Base-by-base conservation (phyloP, 2,329 filamentous ascomycete genomes). In the Cordyceps fumosorosea region DNA sequence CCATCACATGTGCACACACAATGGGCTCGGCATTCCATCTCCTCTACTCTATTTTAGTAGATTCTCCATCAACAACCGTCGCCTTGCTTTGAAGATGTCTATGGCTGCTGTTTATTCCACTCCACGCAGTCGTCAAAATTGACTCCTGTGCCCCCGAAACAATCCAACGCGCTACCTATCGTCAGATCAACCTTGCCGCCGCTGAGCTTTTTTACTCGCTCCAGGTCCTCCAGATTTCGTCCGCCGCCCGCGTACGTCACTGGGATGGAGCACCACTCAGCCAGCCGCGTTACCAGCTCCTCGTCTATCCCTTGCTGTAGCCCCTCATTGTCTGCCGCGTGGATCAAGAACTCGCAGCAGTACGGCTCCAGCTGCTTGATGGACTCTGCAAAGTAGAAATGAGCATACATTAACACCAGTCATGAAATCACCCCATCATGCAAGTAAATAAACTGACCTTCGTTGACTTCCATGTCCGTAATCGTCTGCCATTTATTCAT, bases 401-500 rank as follows among this genome's bases (percentile, higher is more conserved):
- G 22, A 53, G 18, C 11, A 26, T 29, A 14, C 12, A 40, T 58
- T 24, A 37, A 34, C 34, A 40, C 11, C 34, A 42, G 16, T 32
- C 22, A 24, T 20, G 18, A 24, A 16, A 37, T 37, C 34, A 37
- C 12, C 22, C 20, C 6, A 3, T 20, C 16, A 45, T 8, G n/a
- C 10, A 26, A 42, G 20, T 26, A 6, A 47, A 22, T 20, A 7
- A 8, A 26, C 75, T 65, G 77, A 93, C 93, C 90, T 81, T 90
- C 81, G 66, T 88, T 93, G 66, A 99, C 86, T 73, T 97, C 91
- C 87, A 96, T 96, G 70, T 97, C 91, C 1, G 95, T 98, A 62
- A 98, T 88, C 1, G 91, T 96, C 80, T 98, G 95, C 95, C 95
- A 99, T 75, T 96, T 96, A 76, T 99, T 91, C 89, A 96, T 99